phyloP scores from a whole-genome alignment of 805 yeast species.

The Pichia exigua region DNA sequence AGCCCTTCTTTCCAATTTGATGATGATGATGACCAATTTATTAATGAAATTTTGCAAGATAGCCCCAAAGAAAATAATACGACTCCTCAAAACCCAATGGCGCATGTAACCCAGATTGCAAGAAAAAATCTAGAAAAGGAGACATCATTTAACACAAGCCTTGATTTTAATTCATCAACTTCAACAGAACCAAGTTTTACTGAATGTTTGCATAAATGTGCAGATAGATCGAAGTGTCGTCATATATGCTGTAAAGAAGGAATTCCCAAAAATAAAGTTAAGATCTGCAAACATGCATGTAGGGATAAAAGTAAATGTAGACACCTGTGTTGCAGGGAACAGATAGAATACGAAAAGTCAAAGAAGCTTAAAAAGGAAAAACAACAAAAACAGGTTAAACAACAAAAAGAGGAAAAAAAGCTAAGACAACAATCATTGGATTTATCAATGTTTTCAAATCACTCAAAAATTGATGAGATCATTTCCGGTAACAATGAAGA shows the following conservation, averaged over 20 bases:
- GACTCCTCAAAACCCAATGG: background rate
- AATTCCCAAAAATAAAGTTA: conserved; percentile 5
- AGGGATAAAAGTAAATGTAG: conserved; percentile 34
- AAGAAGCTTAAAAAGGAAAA: background rate
- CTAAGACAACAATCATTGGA: conserved; percentile 1
- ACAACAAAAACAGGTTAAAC: background rate
- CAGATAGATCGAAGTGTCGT: conserved; percentile 32
- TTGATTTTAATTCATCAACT: background rate
- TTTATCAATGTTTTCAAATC: background rate
- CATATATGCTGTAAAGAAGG: conserved; percentile 45
- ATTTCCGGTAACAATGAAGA: background rate
- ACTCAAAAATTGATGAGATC: background rate
- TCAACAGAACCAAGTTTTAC: conserved; percentile 1
- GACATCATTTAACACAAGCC: background rate
- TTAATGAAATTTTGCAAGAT: conserved; percentile 13
- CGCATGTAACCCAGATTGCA: no score
- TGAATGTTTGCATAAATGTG: conserved; percentile 38
- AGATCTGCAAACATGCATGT: conserved; percentile 35
- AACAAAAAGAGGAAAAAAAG: background rate
- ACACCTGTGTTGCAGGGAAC: conserved; percentile 24
- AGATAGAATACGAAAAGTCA: conserved; percentile 4
- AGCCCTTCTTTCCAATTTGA: conserved; percentile 1
- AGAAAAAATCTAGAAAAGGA: background rate
- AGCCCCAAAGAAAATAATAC: background rate
- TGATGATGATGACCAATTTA: conserved; percentile 19